Evolutionary conservation across 73 alveolate species (phyloP).

Genomic region (Paramecium sonneborni): DNA sequence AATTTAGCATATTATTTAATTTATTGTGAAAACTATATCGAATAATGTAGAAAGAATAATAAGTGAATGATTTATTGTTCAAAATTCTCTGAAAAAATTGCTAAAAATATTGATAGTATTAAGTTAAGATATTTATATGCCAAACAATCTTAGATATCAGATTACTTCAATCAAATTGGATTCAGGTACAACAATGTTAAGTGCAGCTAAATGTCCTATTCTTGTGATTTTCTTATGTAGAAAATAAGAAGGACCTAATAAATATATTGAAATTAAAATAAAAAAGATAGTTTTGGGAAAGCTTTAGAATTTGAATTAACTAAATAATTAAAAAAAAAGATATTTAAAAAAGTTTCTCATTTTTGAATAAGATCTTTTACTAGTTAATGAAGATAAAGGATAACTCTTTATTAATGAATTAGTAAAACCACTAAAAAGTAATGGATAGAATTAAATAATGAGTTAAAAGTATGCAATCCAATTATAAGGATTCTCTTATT

Average conservation of each 20-base stretch:
- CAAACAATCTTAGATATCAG: conserved; percentile 91
- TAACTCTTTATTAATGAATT: conserved; percentile 3
- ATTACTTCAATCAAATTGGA: conserved; percentile 88
- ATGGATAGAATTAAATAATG: neutral
- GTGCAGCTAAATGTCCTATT: conserved; percentile 97
- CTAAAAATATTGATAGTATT: conserved; percentile 70
- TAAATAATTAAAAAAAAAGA: conserved; percentile 8
- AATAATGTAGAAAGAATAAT: neutral
- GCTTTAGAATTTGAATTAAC: neutral
- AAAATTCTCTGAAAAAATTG: conserved; percentile 49
- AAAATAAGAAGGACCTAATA: conserved; percentile 93
- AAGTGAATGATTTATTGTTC: conserved; percentile 36
- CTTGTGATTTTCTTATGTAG: conserved; percentile 86
- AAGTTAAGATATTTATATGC: conserved; percentile 89
- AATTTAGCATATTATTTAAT: neutral
- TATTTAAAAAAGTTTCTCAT: conserved; percentile 19
- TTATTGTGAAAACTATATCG: neutral
- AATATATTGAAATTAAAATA: conserved; percentile 63
- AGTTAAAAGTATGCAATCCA: neutral
- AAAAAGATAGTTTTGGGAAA: conserved; percentile 57
- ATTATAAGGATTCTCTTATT: neutral
- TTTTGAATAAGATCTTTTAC: conserved; percentile 53
- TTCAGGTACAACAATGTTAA: conserved; percentile 92
- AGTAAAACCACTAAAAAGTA: neutral
- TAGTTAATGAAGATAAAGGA: conserved; percentile 69